Base-by-base conservation (phyloP, 345 rosid genomes). In the Lepidium sativum region DNA sequence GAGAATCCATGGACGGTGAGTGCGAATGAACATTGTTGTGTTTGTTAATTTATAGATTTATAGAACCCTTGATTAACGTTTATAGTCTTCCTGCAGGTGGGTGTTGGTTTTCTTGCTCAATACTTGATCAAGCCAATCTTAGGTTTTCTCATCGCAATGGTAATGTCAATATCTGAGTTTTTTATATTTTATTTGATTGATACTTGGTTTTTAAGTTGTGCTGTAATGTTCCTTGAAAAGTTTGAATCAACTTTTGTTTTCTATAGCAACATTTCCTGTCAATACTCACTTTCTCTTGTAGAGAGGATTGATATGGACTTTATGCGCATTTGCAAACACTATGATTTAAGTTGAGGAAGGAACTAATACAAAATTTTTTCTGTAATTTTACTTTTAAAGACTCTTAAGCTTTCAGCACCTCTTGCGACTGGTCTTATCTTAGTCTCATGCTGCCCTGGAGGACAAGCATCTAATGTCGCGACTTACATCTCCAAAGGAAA, bases 1-100 rank as follows among this genome's bases (percentile, higher is more conserved):
- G n/a, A n/a, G n/a, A 94, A 94, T 62, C 99, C 95, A 29, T 90
- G 99, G 97, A 94, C 99, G 78, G 92, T 94, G 83, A 82, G 91
- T 57, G 50, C 34, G 37, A 27, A 45, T 34, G 68, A 12, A n/a
- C 6, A 32, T 23, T 43, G 7, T 4, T 45, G 67, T 70, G 27
- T 48, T 11, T 29, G 7, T 67, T 72, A 27, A 6, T 27, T 27
- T 27, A 25, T 27, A 27, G 31, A 27, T 5, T 5, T 27, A 27
- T 27, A 27, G 31, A 27, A 27, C 31, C 45, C 47, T 23, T 9
- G 47, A 44, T 63, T 59, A 42, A 74, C 33, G 20, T 20, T 43
- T 41, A 12, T 9, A 35, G 59, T 67, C 32, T n/a, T 54, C 55
- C 38, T 87, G 83, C 87, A 89, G 95, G 97, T 94, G 25, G 99